Evolutionary conservation across 1,284 basidiomycete genomes (phyloP), one percentile per base, ranked within the genome.

Genomic region (Microbotryum violaceum): DNA sequence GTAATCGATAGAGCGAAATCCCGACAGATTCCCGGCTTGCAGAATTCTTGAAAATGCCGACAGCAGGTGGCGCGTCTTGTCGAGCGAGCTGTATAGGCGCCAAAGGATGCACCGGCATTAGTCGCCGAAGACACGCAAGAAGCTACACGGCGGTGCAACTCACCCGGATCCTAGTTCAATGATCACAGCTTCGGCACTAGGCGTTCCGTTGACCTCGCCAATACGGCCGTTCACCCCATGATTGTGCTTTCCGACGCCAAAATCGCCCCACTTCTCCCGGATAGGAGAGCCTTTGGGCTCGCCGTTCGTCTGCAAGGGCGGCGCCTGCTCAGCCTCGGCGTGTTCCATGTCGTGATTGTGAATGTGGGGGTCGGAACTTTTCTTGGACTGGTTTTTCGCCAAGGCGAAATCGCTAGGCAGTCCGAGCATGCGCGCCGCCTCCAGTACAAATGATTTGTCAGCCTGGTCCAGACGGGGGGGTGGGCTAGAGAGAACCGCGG

Each of bases 11-110:
- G 70, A 23, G 77, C 73, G 9, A 82, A 79, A 20, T 42, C 48
- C 3, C 23, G 25, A 9, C 47, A 45, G 18, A 46, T n/a, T 10
- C 31, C 44, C 1, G 59, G 44, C 45, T 63, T 53, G 4, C 14
- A 69, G 37, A 70, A 67, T 57, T 69, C 77, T 76, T 49, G 89
- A 82, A 46, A 97, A 80, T 1, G 88, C 88, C 21, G 79, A 80
- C 37, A 98, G 80, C 58, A 98, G 81, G 74, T 89, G 85, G 6
- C 89, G 90, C 1, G 93, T 97, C 80, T 97, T 94, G 72, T 89
- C 83, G 47, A 96, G 78, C 16, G 91, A 83, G 31, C 91, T 93
- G 74, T 66, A 66, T 62, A 65, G 42, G 61, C 37, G 31, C 9
- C 31, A 10, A 31, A 20, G 16, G 20, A 18, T 51, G 56, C 27